Conservation (phyloP, 768 basidiomycete genomes). For the Suillus spraguei region DNA sequence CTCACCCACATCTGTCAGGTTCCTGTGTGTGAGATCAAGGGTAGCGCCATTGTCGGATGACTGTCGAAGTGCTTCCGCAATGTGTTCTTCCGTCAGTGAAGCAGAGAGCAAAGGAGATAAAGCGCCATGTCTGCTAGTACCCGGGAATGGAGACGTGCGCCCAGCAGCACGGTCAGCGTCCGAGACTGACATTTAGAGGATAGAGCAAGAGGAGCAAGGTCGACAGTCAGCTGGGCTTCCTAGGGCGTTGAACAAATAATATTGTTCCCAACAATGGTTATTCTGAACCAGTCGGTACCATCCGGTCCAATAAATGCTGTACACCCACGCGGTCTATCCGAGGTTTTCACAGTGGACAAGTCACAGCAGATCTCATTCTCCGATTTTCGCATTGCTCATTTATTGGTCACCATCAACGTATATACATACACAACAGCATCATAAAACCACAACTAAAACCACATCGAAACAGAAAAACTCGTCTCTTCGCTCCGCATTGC, state of each 20-base stretch:
- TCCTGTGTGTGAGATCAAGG: constrained; percentile 80
- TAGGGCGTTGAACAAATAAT: constrained; percentile 19
- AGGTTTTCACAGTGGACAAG: constrained; percentile 2
- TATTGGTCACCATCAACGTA: constrained; percentile 3
- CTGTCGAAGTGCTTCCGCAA: constrained; percentile 62
- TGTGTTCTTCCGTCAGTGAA: constrained; percentile 56
- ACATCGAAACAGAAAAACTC: constrained; percentile 90
- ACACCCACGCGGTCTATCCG: constrained; percentile 16
- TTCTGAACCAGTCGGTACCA: constrained; percentile 27
- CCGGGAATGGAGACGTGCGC: constrained; percentile 31
- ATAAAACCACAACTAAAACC: constrained; percentile 62
- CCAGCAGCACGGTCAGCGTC: constrained; percentile 33
- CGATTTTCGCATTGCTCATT: not conserved
- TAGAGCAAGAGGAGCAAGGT: constrained; percentile 6
- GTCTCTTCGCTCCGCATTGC: constrained; percentile 81
- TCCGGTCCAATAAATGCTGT: constrained; percentile 29
- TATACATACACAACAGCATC: not conserved
- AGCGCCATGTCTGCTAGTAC: constrained; percentile 26
- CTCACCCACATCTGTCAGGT: constrained; percentile 73
- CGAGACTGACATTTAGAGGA: constrained; percentile 29
- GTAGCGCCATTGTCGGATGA: constrained; percentile 83
- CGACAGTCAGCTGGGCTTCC: constrained; percentile 18
- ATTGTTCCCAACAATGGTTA: constrained; percentile 23
- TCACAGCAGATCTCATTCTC: not conserved
- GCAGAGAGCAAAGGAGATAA: constrained; percentile 35